Conservation (phyloP, 495 filamentous ascomycete genomes). For the Pyronema omphalodes region DNA sequence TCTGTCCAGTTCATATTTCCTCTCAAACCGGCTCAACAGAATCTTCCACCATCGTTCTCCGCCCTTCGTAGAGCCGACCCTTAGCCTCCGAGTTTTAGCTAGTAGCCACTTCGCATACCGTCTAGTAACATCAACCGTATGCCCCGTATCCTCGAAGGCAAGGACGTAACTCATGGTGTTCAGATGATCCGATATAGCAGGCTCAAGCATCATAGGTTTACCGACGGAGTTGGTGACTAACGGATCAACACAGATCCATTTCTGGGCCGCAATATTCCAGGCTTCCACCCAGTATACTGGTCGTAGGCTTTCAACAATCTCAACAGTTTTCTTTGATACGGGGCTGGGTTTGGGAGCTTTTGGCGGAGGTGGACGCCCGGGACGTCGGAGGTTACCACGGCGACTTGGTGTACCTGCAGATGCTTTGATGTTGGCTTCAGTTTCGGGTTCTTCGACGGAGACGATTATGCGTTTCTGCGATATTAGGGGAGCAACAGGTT, state of each 20-base stretch:
- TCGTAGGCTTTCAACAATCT: conserved; percentile 38
- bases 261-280: conserved; percentile 63
- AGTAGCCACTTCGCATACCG: conserved; percentile 69
- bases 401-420: background rate
- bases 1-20: conserved; percentile 33
- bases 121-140: conserved; percentile 60
- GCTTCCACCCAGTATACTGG: conserved; percentile 92
- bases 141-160: conserved; percentile 62
- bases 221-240: conserved; percentile 58
- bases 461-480: background rate
- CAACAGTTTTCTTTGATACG: background rate
- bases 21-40: conserved; percentile 1
- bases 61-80: conserved; percentile 48
- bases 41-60: conserved; percentile 57
- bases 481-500: background rate
- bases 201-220: conserved; percentile 56
- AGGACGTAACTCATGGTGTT: conserved; percentile 71
- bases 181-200: conserved; percentile 49
- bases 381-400: background rate
- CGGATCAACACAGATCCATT: conserved; percentile 80
- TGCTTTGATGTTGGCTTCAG: background rate
- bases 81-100: conserved; percentile 60
- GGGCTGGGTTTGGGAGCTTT: background rate
- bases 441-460: background rate
- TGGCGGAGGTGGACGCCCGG: background rate